phyloP scores from a whole-genome alignment of 2,329 filamentous ascomycete genomes.

The Aureobasidium uvarum region DNA sequence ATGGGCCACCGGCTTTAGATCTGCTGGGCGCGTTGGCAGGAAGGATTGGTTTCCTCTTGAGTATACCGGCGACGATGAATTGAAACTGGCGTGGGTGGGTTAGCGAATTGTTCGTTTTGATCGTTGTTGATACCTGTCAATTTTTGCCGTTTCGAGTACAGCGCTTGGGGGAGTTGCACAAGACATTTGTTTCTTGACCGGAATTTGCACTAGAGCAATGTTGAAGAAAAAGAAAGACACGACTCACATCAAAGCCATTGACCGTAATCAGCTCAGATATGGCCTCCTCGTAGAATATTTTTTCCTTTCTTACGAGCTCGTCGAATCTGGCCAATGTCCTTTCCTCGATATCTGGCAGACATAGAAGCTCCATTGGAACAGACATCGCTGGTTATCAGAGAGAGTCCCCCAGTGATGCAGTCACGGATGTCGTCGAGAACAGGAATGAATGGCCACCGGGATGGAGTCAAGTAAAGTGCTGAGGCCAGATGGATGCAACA shows the following conservation, averaged over 20 bases:
- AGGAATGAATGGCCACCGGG: neutral
- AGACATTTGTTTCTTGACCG: neutral
- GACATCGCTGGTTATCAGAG: neutral
- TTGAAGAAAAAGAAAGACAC: no score
- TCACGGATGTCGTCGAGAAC: neutral
- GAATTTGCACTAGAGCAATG: neutral
- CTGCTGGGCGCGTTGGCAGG: constrained; percentile 23
- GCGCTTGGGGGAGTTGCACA: neutral
- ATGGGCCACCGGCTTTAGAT: constrained; percentile 25
- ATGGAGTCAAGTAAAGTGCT: no score
- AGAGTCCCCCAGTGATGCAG: neutral
- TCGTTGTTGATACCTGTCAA: neutral
- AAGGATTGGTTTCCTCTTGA: constrained; percentile 27
- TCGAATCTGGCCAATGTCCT: constrained; percentile 24
- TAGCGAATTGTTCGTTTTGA: neutral
- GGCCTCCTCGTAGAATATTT: constrained; percentile 26
- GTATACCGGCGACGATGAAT: constrained; percentile 24
- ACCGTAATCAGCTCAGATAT: constrained; percentile 14
- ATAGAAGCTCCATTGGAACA: neutral
- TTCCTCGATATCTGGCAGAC: constrained; percentile 24
- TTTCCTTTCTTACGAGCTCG: constrained; percentile 15
- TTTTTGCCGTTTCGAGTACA: neutral
- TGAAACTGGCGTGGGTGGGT: constrained; percentile 7
- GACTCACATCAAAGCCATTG: constrained; percentile 21
- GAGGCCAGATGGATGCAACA: no score